Conservation (phyloP, 805 yeast species). For the Gaillardinia entomophila region DNA sequence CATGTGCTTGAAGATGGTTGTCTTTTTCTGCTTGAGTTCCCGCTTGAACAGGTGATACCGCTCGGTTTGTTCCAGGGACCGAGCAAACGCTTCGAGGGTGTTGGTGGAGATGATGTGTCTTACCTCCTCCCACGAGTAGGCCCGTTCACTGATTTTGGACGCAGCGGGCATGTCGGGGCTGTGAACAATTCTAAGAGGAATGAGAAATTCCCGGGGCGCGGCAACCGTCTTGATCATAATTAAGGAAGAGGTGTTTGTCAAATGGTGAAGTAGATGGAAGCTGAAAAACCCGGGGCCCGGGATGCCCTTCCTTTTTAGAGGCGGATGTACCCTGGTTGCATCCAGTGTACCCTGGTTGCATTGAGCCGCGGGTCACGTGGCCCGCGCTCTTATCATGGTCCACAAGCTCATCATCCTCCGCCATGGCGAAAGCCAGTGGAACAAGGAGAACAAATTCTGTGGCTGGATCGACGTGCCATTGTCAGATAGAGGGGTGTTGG, state of each 20-base stretch:
- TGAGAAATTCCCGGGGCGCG: no score
- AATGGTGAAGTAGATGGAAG: no score
- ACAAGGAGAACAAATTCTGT: conserved; percentile 37
- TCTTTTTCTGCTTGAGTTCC: conserved; percentile 22
- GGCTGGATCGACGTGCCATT: conserved; percentile 43
- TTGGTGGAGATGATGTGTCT: conserved; percentile 32
- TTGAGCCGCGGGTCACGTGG: no score
- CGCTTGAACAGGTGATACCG: conserved; percentile 43
- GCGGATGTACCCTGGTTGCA: no score
- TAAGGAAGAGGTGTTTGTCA: no score
- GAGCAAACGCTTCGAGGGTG: conserved; percentile 41
- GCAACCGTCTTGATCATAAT: no score
- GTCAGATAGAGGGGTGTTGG: conserved; percentile 29
- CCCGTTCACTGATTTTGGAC: conserved; percentile 26
- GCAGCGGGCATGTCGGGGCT: conserved; percentile 34
- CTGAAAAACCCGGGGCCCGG: no score
- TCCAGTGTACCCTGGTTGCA: no score
- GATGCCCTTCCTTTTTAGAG: no score
- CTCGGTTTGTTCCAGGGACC: conserved; percentile 40
- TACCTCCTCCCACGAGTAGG: conserved; percentile 45
- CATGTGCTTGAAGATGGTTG: conserved; percentile 45
- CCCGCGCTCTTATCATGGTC: no score
- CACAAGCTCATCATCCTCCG: conserved; percentile 37
- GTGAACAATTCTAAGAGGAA: conserved; percentile 14
- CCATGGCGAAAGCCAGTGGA: conserved; percentile 41